These are phyloP conservation scores for Aspergillus carlsbadensis DNA, from an alignment of 495 filamentous ascomycete species.

Conservation along the genomic window DNA sequence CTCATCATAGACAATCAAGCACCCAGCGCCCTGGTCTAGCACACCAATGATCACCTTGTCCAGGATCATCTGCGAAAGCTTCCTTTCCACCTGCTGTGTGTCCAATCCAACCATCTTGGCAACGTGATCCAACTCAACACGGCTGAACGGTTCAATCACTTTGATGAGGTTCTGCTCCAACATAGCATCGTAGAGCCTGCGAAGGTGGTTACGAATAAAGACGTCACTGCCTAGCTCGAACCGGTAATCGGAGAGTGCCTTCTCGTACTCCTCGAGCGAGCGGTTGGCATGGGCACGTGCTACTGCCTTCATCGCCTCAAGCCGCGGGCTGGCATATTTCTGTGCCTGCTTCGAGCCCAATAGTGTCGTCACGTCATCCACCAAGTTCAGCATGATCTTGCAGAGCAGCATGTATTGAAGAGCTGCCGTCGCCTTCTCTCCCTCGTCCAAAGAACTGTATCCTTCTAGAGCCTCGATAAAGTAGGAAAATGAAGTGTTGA, in stretches of 20 bases:
- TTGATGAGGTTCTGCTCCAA: conserved; percentile 98
- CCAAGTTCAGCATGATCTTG: conserved; percentile 98
- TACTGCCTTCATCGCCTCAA: conserved; percentile 99
- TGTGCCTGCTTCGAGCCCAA: conserved; percentile 93
- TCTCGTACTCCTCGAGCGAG: conserved; percentile 93
- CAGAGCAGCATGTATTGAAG: conserved; percentile 99
- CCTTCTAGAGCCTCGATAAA: conserved; percentile 99
- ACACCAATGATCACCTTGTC: conserved; percentile 98
- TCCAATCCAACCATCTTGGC: conserved; percentile 96
- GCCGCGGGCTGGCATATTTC: conserved; percentile 88
- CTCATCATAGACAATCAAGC: conserved; percentile 96
- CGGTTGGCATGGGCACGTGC: conserved; percentile 93
- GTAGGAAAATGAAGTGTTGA: conserved; percentile 97
- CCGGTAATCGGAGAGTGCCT: conserved; percentile 81
- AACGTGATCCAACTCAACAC: conserved; percentile 94
- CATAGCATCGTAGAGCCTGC: conserved; percentile 95
- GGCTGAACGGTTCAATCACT: conserved; percentile 96
- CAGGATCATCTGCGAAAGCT: conserved; percentile 98
- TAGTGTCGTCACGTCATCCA: conserved; percentile 89
- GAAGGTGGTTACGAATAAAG: conserved; percentile 94
- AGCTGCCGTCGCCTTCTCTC: conserved; percentile 79
- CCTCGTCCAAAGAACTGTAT: conserved; percentile 88
- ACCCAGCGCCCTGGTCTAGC: conserved; percentile 94
- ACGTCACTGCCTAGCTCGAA: conserved; percentile 88
- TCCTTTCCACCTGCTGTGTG: conserved; percentile 94